Conservation (phyloP, 257 asterid species). For the Perilla frutescens region DNA sequence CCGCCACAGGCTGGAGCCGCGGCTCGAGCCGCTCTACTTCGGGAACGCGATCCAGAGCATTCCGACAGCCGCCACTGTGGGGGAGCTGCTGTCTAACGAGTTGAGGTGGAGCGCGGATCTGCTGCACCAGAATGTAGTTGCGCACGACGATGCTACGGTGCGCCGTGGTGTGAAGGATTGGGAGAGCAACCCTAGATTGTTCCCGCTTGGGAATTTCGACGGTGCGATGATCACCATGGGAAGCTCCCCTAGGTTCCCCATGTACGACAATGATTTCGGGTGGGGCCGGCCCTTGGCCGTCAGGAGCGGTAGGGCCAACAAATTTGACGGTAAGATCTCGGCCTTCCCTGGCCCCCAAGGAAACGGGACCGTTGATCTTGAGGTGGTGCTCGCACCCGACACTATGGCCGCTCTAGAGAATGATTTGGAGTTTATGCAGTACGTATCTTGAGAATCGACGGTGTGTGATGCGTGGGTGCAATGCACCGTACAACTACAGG, state of each 20-base stretch:
- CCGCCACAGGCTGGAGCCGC: constrained; percentile 79
- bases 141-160: constrained; percentile 70
- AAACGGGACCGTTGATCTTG: constrained; percentile 91
- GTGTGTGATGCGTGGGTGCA: background rate
- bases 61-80: constrained; percentile 61
- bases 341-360: constrained; percentile 89
- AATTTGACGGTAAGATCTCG: constrained; percentile 95
- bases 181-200: constrained; percentile 82
- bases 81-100: constrained; percentile 62
- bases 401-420: constrained; percentile 73
- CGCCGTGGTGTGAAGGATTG: constrained; percentile 79
- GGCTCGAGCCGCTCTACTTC: constrained; percentile 72
- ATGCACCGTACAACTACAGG: background rate
- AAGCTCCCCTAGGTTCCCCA: constrained; percentile 96
- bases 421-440: constrained; percentile 82
- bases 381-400: constrained; percentile 83
- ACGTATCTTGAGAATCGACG: constrained; percentile 48
- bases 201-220: constrained; percentile 90
- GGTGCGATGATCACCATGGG: constrained; percentile 99
- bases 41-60: constrained; percentile 92
- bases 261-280: constrained; percentile 95
- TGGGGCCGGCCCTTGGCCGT: constrained; percentile 93
- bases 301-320: constrained; percentile 88
- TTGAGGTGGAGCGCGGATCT: constrained; percentile 67
- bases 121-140: constrained; percentile 76